Evolutionary conservation across 2,329 filamentous ascomycete species (phyloP), one percentile per base, ranked within the genome.

Genomic region (Myriangium duriaei): DNA sequence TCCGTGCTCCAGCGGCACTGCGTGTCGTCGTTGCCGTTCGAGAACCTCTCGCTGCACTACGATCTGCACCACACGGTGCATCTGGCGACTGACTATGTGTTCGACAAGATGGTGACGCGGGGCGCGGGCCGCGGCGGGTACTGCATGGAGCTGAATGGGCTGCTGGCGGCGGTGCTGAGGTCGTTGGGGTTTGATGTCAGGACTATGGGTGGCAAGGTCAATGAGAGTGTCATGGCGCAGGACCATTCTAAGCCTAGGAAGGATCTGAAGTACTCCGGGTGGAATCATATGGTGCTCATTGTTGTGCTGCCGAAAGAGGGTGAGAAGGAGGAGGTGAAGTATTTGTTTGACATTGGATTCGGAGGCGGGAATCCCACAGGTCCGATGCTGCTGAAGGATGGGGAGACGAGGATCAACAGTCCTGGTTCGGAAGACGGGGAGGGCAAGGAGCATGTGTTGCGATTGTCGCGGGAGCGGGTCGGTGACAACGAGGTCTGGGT

Each of bases 81-180:
- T 2, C 53, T 74, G 28, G 60, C 74, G 34, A 60, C 66, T 1
- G 53, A 67, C 14, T 53, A 56, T 3, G 51, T 76, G 5, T 76
- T 64, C 50, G 56, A 63, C 30, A 76, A 76, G 49, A 60, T 76
- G 21, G 64, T 69, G 1, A 58, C 59, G 32, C 40, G 40, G 15
- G 30, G 14, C 29, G 44, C 49, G 53, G 60, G 61, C 4, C 53
- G 69, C 19, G 72, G 73, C 16, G 73, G 73, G 1, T 74, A 75
- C 43, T 76, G 72, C 49, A 74, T 76, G 69, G 72, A 76, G 52
- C 72, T 67, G 45, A 74, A 73, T 32, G 53, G 56, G 3, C 54
- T 76, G 19, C 68, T 76, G 42, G 64, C 61, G 5, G 63, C 61
- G 3, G 55, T 75, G 10, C 49, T 76, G 32, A 57, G 62, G 30